Conservation (phyloP, 306 rosid genomes). For the Castanea mollissima region DNA sequence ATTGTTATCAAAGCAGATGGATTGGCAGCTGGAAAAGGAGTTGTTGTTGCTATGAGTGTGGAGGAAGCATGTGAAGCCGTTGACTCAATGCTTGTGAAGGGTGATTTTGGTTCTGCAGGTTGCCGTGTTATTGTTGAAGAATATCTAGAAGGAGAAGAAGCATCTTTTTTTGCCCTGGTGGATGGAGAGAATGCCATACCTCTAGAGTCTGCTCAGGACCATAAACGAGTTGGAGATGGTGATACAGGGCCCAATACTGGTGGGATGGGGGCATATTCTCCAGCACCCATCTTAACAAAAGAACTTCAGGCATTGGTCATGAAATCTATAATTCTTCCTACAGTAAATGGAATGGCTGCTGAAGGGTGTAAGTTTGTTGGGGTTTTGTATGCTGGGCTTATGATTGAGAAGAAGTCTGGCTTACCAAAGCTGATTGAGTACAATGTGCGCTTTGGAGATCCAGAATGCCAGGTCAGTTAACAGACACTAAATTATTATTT, state of each 20-base stretch:
- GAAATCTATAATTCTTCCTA: slow-evolving; percentile 84
- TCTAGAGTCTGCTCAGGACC: slow-evolving; percentile 97
- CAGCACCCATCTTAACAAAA: slow-evolving; percentile 80
- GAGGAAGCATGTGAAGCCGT: slow-evolving; percentile 92
- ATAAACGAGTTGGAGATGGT: slow-evolving; percentile 91
- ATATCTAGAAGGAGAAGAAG: slow-evolving; percentile 95
- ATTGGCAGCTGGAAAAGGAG: slow-evolving; percentile 97
- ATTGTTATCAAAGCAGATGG: slow-evolving; percentile 94
- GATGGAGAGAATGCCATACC: slow-evolving; percentile 96
- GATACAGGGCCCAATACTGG: slow-evolving; percentile 97
- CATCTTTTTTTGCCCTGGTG: slow-evolving; percentile 83
- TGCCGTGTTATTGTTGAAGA: slow-evolving; percentile 80
- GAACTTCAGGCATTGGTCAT: slow-evolving; percentile 75
- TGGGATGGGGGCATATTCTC: slow-evolving; percentile 99
- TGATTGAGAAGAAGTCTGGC: slow-evolving; percentile 95
- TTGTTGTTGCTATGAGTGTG: slow-evolving; percentile 69
- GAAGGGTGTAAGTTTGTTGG: slow-evolving; percentile 95
- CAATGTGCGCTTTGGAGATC: slow-evolving; percentile 98
- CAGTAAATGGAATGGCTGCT: slow-evolving; percentile 89
- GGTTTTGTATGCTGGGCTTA: slow-evolving; percentile 89
- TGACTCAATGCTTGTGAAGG: slow-evolving; percentile 86
- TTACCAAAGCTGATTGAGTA: slow-evolving; percentile 91
- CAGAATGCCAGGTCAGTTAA: slow-evolving; percentile 90
- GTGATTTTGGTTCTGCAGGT: slow-evolving; percentile 89
- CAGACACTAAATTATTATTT: slow-evolving; percentile 5